Evolutionary conservation across 164 flowering plant species (phyloP).

Genomic region (Vitis riparia): DNA sequence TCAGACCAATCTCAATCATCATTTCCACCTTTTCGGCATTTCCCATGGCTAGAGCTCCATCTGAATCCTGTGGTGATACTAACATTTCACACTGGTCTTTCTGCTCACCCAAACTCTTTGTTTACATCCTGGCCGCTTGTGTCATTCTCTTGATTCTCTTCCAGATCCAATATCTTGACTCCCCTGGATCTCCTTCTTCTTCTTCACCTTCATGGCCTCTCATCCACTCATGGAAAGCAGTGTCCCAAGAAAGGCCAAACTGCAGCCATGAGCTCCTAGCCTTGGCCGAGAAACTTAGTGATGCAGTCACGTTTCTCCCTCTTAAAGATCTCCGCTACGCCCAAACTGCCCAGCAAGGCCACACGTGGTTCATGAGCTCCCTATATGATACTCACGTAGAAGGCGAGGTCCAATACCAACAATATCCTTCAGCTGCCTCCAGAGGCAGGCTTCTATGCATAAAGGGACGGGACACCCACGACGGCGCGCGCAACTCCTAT

Average conservation of each 20-base stretch:
- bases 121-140: constrained; percentile 21
- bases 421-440: constrained; percentile 62
- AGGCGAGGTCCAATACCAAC: constrained; percentile 65
- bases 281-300: constrained; percentile 37
- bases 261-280: constrained; percentile 21
- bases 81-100: too few relatives aligned
- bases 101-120: constrained; percentile 29
- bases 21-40: too few relatives aligned
- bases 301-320: constrained; percentile 72
- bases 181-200: neutral
- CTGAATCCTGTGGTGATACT: too few relatives aligned
- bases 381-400: constrained; percentile 52
- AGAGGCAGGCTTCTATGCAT: constrained; percentile 63
- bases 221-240: constrained; percentile 22
- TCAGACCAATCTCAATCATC: too few relatives aligned
- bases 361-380: constrained; percentile 97
- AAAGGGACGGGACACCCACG: constrained; percentile 55
- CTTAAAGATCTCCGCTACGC: constrained; percentile 70
- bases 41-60: too few relatives aligned
- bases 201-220: constrained; percentile 24
- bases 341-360: constrained; percentile 48
- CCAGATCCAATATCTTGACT: constrained; percentile 37
- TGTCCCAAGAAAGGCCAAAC: constrained; percentile 12
- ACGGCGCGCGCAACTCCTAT: constrained; percentile 71
- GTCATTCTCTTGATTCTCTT: constrained; percentile 32